A percentile compares a stretch with the other conserved stretches of the same genome.
Conservation (phyloP, 768 basidiomycete genomes). For the Phylloporus scabripes region DNA sequence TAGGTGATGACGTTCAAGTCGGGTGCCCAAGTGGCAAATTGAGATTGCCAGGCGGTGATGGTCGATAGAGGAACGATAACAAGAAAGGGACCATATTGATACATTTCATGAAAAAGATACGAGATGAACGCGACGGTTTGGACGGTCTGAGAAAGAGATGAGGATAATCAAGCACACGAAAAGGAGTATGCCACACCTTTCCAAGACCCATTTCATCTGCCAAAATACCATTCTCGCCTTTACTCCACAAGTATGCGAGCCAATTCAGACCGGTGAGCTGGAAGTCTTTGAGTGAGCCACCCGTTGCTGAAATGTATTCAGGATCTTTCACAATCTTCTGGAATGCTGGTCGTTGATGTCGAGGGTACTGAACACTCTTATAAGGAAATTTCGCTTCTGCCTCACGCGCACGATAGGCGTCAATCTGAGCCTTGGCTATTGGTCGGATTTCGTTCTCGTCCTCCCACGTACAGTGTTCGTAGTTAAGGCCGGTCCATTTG, state of each 20-base stretch:
- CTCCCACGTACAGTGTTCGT: conserved; percentile 97
- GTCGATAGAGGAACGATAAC: conserved; percentile 98
- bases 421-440: conserved; percentile 74
- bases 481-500: conserved; percentile 94
- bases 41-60: conserved; percentile 96
- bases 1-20: conserved; percentile 96
- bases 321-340: conserved; percentile 84
- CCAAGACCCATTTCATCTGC: conserved; percentile 99
- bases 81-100: conserved; percentile 95
- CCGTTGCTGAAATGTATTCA: conserved; percentile 70
- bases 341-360: conserved; percentile 69
- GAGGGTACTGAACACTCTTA: conserved; percentile 67
- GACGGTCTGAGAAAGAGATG: conserved; percentile 57
- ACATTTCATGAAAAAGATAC: conserved; percentile 86
- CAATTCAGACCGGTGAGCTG: conserved; percentile 97
- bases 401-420: conserved; percentile 72
- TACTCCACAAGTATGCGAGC: conserved; percentile 95
- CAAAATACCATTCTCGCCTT: conserved; percentile 93
- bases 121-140: conserved; percentile 95
- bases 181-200: conserved; percentile 49
- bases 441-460: conserved; percentile 69
- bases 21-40: conserved; percentile 93
- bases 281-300: conserved; percentile 92
- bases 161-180: conserved; percentile 7
- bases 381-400: conserved; percentile 77